phyloP scores from a whole-genome alignment of 192 early-diverging fungal genomes.

The Mortierella claussenii region DNA sequence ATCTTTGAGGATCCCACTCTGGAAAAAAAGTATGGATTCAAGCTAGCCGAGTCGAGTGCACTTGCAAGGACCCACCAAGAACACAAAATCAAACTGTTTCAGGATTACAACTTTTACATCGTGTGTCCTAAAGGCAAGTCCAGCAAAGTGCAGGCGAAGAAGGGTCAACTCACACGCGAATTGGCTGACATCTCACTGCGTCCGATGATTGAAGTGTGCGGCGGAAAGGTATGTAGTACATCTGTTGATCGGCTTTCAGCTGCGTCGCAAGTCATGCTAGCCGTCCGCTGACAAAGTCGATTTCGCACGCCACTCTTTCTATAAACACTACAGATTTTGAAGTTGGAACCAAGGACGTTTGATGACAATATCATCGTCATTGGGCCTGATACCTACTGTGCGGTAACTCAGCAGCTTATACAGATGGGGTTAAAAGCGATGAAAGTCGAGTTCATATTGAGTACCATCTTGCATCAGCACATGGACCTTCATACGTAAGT shows the following conservation, averaged over 20 bases:
- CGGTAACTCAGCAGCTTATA: background rate
- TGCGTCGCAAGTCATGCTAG: background rate
- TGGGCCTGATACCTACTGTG: slow-evolving; percentile 7
- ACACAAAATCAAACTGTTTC: background rate
- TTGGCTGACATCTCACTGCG: background rate
- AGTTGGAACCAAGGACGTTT: background rate
- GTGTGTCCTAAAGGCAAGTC: background rate
- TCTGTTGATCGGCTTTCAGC: background rate
- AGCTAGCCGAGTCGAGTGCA: slow-evolving; percentile 1
- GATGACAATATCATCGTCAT: slow-evolving; percentile 4
- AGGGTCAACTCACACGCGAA: background rate
- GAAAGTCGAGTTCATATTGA: slow-evolving; percentile 21
- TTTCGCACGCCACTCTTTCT: background rate
- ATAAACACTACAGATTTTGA: background rate
- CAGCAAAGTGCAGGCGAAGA: background rate
- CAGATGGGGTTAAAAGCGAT: slow-evolving; percentile 6
- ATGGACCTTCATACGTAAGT: slow-evolving; percentile 5
- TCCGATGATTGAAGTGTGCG: slow-evolving; percentile 12
- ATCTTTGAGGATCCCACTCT: background rate
- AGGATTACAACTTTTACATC: slow-evolving; percentile 5
- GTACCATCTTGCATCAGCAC: slow-evolving; percentile 8
- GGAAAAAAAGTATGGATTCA: slow-evolving; percentile 3
- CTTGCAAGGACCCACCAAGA: background rate
- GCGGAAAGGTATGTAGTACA: slow-evolving; percentile 18
- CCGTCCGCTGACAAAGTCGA: background rate